Base-by-base conservation (phyloP, 352 stramenopile species). In the Pythium brachiatum region DNA sequence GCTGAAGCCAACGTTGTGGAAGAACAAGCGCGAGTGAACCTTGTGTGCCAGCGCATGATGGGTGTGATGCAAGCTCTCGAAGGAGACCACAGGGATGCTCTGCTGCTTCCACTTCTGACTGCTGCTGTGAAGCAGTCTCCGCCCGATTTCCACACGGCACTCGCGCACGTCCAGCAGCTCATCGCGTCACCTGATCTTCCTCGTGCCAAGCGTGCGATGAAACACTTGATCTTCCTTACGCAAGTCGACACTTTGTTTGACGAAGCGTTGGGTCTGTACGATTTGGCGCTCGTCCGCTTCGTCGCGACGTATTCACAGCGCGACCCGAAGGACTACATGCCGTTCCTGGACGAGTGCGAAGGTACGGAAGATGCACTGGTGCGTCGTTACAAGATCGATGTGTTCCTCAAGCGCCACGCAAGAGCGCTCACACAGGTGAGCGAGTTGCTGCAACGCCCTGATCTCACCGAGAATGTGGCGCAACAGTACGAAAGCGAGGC, bases 161-260 rank as follows among this genome's bases (percentile, higher is more conserved):
- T 90, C 8, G 36, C 34, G 9, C 74, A 73, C 38, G 64, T 89
- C 25, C 70, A 84, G 47, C 21, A 54, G 13, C 50, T 89, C 3
- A 51, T 85, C 12, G 53, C 59, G 2, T 46, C 39, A 11, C 41
- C 44, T 7, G 16, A 18, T 39, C 16, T 23, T 34, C 16, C 57
- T 5, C 48, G 66, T 16, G 77, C 78, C 52, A 80, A 81, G 55
- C 72, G 78, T 27, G 77, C 77, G 25, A 75, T 91, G n/a, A 88
- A 90, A 55, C 82, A 93, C 34, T 56, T 93, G 15, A 83, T 88
- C 21, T 74, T 93, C 52, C 69, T 93, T 21, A 79, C 83, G 6
- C 62, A 86, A n/a, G 81, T 86, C n/a, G 77, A 91, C 38, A 62
- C 70, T 25, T 46, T 93, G 27, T 89, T 84, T 51, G 73, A 87